These are phyloP conservation scores for Kluyveromyces sp. DNA, from an alignment of 1,139 yeast genomes.

Conservation along the genomic window DNA sequence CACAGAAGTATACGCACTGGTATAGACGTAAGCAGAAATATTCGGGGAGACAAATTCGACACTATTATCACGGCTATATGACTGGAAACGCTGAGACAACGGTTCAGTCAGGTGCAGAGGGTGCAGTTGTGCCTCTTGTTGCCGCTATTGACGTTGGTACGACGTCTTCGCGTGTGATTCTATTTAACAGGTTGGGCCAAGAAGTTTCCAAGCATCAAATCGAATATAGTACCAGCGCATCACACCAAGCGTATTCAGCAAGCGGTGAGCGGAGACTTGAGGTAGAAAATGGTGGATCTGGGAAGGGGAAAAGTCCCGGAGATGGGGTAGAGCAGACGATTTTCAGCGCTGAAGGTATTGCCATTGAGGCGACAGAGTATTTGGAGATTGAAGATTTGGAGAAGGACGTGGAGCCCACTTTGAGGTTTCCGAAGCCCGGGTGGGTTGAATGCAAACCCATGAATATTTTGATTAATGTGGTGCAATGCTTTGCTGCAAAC, in stretches of 20 bases:
- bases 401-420: conserved; percentile 56
- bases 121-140: conserved; percentile 38
- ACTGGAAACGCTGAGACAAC: not conserved
- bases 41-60: not conserved
- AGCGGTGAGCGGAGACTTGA: conserved; percentile 14
- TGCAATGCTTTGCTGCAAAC: conserved; percentile 64
- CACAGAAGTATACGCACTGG: not conserved
- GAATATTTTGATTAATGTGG: conserved; percentile 76
- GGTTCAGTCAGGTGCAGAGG: not conserved
- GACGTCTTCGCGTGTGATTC: conserved; percentile 85
- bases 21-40: too few relatives aligned
- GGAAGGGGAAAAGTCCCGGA: conserved; percentile 13
- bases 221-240: conserved; percentile 73
- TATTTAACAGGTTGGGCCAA: conserved; percentile 63
- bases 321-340: conserved; percentile 38
- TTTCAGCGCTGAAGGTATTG: conserved; percentile 68
- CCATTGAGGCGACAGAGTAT: conserved; percentile 49
- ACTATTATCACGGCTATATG: not conserved
- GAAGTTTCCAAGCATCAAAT: conserved; percentile 86
- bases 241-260: conserved; percentile 29
- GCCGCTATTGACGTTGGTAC: conserved; percentile 89
- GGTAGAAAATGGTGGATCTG: too few relatives aligned
- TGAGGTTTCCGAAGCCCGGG: conserved; percentile 70
- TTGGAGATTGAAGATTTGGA: conserved; percentile 53
- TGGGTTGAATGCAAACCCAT: conserved; percentile 96